Percentiles rank a stretch among this genome's conserved stretches.
Conservation (phyloP, 805 yeast species). For the Wickerhamiella nectarea region DNA sequence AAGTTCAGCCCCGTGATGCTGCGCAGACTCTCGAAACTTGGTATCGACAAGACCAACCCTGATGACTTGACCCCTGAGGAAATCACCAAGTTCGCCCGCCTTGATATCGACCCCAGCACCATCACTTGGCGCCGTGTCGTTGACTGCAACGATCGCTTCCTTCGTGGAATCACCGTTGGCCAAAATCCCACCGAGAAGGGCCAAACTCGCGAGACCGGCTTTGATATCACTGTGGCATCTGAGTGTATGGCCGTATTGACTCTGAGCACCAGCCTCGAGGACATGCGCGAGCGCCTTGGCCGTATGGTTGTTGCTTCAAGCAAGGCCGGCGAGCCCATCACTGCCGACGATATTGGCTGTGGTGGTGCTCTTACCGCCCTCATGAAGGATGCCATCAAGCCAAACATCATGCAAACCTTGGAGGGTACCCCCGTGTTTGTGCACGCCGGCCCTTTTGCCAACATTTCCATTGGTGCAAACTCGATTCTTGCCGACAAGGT, state of each 20-base stretch:
- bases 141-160: slow-evolving; percentile 83
- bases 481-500: slow-evolving; percentile 87
- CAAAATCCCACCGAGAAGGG: slow-evolving; percentile 91
- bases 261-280: slow-evolving; percentile 58
- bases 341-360: slow-evolving; percentile 88
- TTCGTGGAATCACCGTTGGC: slow-evolving; percentile 81
- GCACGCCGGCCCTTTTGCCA: slow-evolving; percentile 97
- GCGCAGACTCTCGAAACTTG: slow-evolving; percentile 61
- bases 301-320: slow-evolving; percentile 79
- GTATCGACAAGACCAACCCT: slow-evolving; percentile 70
- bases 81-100: slow-evolving; percentile 56
- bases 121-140: slow-evolving; percentile 89
- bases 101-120: slow-evolving; percentile 79
- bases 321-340: slow-evolving; percentile 61
- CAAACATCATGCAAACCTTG: slow-evolving; percentile 90
- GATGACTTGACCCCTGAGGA: slow-evolving; percentile 69
- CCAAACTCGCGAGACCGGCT: slow-evolving; percentile 71
- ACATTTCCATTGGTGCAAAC: slow-evolving; percentile 92
- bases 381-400: slow-evolving; percentile 91
- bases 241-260: slow-evolving; percentile 96
- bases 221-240: slow-evolving; percentile 91
- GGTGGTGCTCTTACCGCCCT: slow-evolving; percentile 94
- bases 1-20: slow-evolving; percentile 67
- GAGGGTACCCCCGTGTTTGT: slow-evolving; percentile 97
- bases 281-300: slow-evolving; percentile 80